Conservation (phyloP, 2,329 filamentous ascomycete species). For the Fusarium pseudograminearum region DNA sequence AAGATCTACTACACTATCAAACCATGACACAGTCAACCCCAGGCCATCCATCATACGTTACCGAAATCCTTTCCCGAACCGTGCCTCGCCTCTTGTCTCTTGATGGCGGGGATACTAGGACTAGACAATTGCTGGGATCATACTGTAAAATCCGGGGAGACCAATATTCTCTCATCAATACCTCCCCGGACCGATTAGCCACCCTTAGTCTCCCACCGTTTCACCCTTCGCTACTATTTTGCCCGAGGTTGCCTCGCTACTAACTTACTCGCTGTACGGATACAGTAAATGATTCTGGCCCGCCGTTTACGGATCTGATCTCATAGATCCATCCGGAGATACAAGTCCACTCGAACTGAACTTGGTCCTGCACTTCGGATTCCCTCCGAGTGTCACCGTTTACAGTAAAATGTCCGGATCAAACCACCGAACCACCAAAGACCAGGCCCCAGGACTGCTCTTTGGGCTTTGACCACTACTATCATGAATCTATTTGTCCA, state of each 20-base stretch:
- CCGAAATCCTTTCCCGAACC: constrained; percentile 28
- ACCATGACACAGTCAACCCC: constrained; percentile 24
- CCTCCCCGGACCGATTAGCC: constrained; percentile 38
- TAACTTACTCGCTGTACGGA: neutral
- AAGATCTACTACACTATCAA: constrained; percentile 21
- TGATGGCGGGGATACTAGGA: neutral
- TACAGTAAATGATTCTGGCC: neutral
- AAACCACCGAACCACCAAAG: constrained; percentile 23
- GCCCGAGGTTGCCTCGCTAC: constrained; percentile 12
- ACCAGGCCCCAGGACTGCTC: constrained; percentile 10
- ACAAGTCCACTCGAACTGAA: constrained; percentile 25
- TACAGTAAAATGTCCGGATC: constrained; percentile 9
- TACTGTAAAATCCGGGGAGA: constrained; percentile 37
- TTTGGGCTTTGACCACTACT: constrained; percentile 14
- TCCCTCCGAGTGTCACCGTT: constrained; percentile 18
- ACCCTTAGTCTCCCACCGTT: constrained; percentile 24
- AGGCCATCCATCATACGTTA: constrained; percentile 28
- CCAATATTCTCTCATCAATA: constrained; percentile 5
- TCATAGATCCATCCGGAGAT: constrained; percentile 27
- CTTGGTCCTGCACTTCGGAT: constrained; percentile 23
- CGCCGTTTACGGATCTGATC: constrained; percentile 23
- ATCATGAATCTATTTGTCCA: constrained; percentile 35
- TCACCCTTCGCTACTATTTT: constrained; percentile 27
- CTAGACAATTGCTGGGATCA: constrained; percentile 27
- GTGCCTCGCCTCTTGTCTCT: neutral